These are phyloP conservation scores for Acanthochlamys bracteata DNA, from an alignment of 106 monocot species.

Conservation along the genomic window DNA sequence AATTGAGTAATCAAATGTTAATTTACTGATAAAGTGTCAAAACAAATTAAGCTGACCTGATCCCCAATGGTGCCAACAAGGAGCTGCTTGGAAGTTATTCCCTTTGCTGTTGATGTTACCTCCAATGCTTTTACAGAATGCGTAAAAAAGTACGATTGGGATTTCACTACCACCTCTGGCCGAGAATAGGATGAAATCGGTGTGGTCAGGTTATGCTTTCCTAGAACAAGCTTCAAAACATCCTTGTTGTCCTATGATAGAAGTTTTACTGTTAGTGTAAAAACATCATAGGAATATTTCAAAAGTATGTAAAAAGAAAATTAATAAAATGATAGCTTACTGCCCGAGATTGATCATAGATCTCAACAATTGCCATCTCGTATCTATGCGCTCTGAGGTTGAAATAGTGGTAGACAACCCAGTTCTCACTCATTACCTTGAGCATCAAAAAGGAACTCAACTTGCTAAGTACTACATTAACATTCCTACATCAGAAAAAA, in stretches of 20 bases:
- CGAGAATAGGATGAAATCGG: constrained; percentile 75
- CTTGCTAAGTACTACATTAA: not conserved
- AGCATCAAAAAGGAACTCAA: constrained; percentile 6
- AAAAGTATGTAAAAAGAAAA: not conserved
- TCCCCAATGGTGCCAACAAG: constrained; percentile 89
- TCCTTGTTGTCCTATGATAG: constrained; percentile 80
- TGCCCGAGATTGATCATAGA: constrained; percentile 92
- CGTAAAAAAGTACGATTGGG: constrained; percentile 92
- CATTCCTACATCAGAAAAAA: not conserved
- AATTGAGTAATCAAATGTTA: not conserved
- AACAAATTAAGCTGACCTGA: constrained; percentile 49
- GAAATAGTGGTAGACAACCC: constrained; percentile 99
- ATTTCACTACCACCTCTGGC: constrained; percentile 71
- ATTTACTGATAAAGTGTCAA: not conserved
- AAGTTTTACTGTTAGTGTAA: not conserved
- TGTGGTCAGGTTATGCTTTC: constrained; percentile 88
- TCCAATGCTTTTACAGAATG: constrained; percentile 82
- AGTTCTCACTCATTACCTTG: constrained; percentile 94
- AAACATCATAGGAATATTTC: not conserved
- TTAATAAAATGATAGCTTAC: constrained; percentile 23
- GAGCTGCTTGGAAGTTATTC: constrained; percentile 95
- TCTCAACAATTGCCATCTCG: constrained; percentile 97
- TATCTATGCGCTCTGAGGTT: constrained; percentile 97
- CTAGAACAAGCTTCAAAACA: constrained; percentile 83
- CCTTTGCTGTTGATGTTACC: constrained; percentile 84